Evolutionary conservation across 768 basidiomycete species (phyloP).

Genomic region (Tylopilus felleus): DNA sequence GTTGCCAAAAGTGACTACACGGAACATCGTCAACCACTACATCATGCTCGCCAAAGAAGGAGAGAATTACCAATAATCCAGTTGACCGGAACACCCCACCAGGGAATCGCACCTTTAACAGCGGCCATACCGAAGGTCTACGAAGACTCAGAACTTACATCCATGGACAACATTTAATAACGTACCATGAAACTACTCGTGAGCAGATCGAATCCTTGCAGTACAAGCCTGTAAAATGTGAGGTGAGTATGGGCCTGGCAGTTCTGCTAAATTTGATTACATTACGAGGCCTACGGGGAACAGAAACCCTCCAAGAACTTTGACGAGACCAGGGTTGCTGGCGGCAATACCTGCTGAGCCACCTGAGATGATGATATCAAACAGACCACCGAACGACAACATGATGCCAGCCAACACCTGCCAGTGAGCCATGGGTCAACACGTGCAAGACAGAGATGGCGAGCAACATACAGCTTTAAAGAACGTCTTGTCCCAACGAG

Average conservation of each 20-base stretch:
- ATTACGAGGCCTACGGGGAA: conserved; percentile 79
- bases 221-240: conserved; percentile 52
- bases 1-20: conserved; percentile 66
- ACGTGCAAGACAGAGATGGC: not conserved
- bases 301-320: conserved; percentile 61
- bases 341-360: conserved; percentile 50
- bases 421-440: not conserved
- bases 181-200: conserved; percentile 77
- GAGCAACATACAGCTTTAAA: conserved; percentile 59
- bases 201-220: conserved; percentile 66
- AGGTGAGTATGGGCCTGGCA: not conserved
- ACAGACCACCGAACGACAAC: conserved; percentile 70
- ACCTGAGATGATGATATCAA: conserved; percentile 58
- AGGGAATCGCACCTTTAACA: conserved; percentile 57
- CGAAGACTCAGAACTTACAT: not conserved
- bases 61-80: conserved; percentile 59
- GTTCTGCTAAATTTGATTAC: conserved; percentile 34
- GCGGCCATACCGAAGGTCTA: conserved; percentile 71
- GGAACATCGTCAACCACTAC: conserved; percentile 2
- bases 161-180: not conserved
- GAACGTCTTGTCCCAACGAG: conserved; percentile 57
- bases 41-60: not conserved
- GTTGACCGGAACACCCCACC: conserved; percentile 67
- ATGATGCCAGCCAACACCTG: conserved; percentile 69
- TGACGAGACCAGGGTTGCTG: conserved; percentile 65